Base-by-base conservation (phyloP, 441 rosid species). In the Croton laevigatus region DNA sequence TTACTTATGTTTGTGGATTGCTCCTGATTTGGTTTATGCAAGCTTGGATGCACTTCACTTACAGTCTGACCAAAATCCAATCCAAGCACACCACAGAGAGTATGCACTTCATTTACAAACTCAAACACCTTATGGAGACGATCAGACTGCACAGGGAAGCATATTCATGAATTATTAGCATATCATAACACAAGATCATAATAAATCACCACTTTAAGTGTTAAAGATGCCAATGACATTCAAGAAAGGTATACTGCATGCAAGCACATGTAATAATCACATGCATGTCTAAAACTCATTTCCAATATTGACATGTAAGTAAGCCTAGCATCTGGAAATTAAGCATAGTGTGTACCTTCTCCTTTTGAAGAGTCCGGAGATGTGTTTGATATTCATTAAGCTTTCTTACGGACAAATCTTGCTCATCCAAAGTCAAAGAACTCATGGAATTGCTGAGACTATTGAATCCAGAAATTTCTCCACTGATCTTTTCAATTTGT, bases 1-100 rank as follows among this genome's bases (percentile, higher is more conserved):
- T 89, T 73, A 71, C 98, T 91, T 73, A 93, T 93, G 66, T 93
- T 96, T 72, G 98, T 90, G 6, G 93, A 87, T 57, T 91, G 96
- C 72, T 88, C 99, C 14, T 78, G 83, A 74, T 78, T 82, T 42
- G 85, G 71, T 53, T 88, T 84, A 42, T 87, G 85, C 79, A 96
- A 87, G 78, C 98, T 96, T 23, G 99, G 99, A 81, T 96, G 96
- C 77, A 96, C 97, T 49, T 89, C 94, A 9, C 91, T 83, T 62
- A 96, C 96, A 2, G 89, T 86, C 78, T 86, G 90, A 49, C 87
- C 82, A 75, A 96, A 96, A 77, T 93, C 97, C 76, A 89, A 72
- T 59, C 97, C 97, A 36, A 96, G 87, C 71, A 96, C 91, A 64
- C 97, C 90, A 73, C 97, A 93, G 0, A 93, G 86, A 40, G 87